phyloP scores from a whole-genome alignment of 306 rosid species.

The Cicer arietinum region DNA sequence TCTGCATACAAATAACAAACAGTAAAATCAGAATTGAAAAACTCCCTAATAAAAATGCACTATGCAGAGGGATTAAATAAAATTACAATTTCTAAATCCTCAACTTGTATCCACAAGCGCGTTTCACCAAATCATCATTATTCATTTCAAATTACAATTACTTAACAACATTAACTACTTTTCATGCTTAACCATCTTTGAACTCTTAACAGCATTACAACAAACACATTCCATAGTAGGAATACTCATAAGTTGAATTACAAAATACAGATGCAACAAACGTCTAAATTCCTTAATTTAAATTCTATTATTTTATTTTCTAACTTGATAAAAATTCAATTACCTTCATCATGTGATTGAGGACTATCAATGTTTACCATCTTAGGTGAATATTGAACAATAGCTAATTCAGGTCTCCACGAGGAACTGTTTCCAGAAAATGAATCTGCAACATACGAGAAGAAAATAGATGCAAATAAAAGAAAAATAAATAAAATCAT shows the following conservation, averaged over 20 bases:
- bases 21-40: constrained; percentile 15
- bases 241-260: neutral
- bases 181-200: neutral
- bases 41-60: neutral
- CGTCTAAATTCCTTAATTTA: neutral
- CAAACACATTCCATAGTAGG: constrained; percentile 9
- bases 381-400: constrained; percentile 76
- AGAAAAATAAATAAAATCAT: no score
- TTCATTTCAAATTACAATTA: constrained; percentile 17
- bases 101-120: neutral
- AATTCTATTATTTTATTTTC: neutral
- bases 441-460: constrained; percentile 44
- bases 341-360: constrained; percentile 62
- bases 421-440: constrained; percentile 61
- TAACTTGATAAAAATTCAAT: neutral
- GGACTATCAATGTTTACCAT: constrained; percentile 23
- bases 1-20: constrained; percentile 11
- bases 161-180: neutral
- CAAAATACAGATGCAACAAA: constrained; percentile 5
- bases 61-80: neutral
- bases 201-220: constrained; percentile 1
- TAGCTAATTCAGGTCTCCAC: constrained; percentile 69
- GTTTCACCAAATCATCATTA: constrained; percentile 8
- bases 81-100: neutral
- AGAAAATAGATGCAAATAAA: neutral